These are phyloP conservation scores for Trichoderma breve DNA, from an alignment of 2,329 filamentous ascomycete genomes.

Conservation along the genomic window DNA sequence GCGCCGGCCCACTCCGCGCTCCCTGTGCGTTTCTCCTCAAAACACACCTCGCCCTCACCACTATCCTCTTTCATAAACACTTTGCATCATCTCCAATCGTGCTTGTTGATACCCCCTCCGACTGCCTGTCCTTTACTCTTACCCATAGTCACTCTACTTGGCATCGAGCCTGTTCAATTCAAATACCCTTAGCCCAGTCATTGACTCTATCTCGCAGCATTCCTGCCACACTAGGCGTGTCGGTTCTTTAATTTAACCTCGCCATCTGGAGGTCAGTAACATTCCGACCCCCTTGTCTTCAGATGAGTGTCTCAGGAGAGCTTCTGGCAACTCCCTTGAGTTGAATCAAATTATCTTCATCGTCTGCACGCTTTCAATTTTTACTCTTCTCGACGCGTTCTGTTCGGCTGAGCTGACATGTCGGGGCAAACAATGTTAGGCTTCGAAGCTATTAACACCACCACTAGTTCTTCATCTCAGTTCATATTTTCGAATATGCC, in stretches of 20 bases:
- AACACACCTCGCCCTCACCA: slow-evolving; percentile 38
- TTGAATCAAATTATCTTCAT: neutral
- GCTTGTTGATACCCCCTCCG: slow-evolving; percentile 26
- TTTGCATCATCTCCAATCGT: slow-evolving; percentile 30
- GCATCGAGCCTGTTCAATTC: slow-evolving; percentile 27
- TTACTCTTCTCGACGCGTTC: slow-evolving; percentile 21
- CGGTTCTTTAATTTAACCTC: slow-evolving; percentile 32
- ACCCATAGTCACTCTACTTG: slow-evolving; percentile 20
- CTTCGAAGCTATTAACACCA: slow-evolving; percentile 7
- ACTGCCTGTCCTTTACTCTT: slow-evolving; percentile 24
- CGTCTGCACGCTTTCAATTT: neutral
- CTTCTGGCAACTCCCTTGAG: slow-evolving; percentile 22
- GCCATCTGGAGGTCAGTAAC: slow-evolving; percentile 36
- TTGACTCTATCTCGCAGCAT: slow-evolving; percentile 34
- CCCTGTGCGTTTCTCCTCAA: slow-evolving; percentile 33
- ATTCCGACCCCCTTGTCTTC: slow-evolving; percentile 28
- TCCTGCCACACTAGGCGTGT: slow-evolving; percentile 38
- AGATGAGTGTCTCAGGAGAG: slow-evolving; percentile 33
- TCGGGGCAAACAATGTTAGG: neutral
- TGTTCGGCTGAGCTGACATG: slow-evolving; percentile 6
- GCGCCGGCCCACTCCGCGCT: slow-evolving; percentile 32
- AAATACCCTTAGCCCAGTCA: slow-evolving; percentile 30
- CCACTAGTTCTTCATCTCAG: slow-evolving; percentile 8
- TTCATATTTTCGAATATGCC: slow-evolving; percentile 33
- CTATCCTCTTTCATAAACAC: slow-evolving; percentile 35